phyloP scores from a whole-genome alignment of 1,139 yeast species.

The Yamadazyma siamensis region DNA sequence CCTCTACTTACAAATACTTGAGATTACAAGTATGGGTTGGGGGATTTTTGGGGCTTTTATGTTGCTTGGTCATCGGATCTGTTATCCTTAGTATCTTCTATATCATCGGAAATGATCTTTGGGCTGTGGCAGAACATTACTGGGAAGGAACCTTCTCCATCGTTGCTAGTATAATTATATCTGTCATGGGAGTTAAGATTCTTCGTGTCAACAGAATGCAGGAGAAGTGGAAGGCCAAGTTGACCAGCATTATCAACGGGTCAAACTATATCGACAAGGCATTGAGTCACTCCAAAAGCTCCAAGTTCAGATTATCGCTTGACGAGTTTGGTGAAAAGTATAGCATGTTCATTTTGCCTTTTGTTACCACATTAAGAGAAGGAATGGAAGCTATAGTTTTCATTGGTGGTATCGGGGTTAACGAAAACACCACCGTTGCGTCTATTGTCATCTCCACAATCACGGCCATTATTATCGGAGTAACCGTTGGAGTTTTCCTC shows the following conservation, averaged over 20 bases:
- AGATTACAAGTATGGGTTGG: conserved; percentile 42
- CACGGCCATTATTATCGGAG: conserved; percentile 30
- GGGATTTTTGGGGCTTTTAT: conserved; percentile 35
- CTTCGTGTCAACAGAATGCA: conserved; percentile 56
- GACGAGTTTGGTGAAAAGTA: conserved; percentile 30
- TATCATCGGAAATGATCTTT: conserved; percentile 36
- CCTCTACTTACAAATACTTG: conserved; percentile 18
- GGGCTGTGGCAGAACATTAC: conserved; percentile 45
- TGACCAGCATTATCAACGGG: conserved; percentile 24
- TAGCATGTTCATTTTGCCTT: conserved; percentile 41
- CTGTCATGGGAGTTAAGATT: conserved; percentile 44
- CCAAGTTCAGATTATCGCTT: conserved; percentile 8
- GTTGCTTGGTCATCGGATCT: conserved; percentile 36
- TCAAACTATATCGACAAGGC: conserved; percentile 18
- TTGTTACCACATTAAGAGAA: conserved; percentile 44
- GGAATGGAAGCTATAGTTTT: conserved; percentile 49
- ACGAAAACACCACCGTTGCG: conserved; percentile 33
- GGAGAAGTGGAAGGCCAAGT: conserved; percentile 78
- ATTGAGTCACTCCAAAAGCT: conserved; percentile 7
- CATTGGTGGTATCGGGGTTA: conserved; percentile 45
- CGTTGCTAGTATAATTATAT: conserved; percentile 40
- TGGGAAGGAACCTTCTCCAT: conserved; percentile 48
- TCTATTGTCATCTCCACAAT: conserved; percentile 32
- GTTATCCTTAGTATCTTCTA: conserved; percentile 36
- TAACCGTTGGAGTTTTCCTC: conserved; percentile 31